phyloP scores from a whole-genome alignment of 805 yeast species.

The Candida quercuum region DNA sequence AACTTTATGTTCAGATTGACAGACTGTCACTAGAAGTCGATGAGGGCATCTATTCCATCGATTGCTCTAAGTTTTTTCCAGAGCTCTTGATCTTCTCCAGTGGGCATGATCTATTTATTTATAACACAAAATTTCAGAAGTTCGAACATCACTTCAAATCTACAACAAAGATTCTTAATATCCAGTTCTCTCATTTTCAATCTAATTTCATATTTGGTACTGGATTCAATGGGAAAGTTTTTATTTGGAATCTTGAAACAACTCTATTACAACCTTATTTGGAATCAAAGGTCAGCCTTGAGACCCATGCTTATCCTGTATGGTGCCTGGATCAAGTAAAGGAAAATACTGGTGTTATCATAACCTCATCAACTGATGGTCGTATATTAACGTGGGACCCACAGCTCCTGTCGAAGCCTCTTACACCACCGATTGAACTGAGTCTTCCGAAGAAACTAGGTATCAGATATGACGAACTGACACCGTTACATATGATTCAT shows the following conservation, averaged over 20 bases:
- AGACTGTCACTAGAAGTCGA: constrained; percentile 4
- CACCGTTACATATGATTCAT: constrained; percentile 21
- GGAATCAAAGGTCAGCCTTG: constrained; percentile 9
- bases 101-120: constrained; percentile 11
- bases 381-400: constrained; percentile 26
- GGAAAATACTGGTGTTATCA: constrained; percentile 17
- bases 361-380: constrained; percentile 28
- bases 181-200: constrained; percentile 35
- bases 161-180: constrained; percentile 32
- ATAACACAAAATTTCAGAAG: constrained; percentile 19
- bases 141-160: constrained; percentile 36
- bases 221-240: constrained; percentile 42
- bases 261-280: constrained; percentile 11
- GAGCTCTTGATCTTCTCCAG: constrained; percentile 16
- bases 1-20: constrained; percentile 5
- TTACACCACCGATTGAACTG: constrained; percentile 16
- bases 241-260: constrained; percentile 39
- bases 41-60: constrained; percentile 13
- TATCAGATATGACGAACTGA: constrained; percentile 25
- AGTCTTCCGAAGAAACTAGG: constrained; percentile 18
- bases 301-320: constrained; percentile 22
- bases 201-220: constrained; percentile 43
- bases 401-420: constrained; percentile 21
- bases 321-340: constrained; percentile 16
- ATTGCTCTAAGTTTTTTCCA: constrained; percentile 14